Evolutionary conservation across 2,329 filamentous ascomycete species (phyloP), one percentile per base, ranked within the genome.

Genomic region (Juglanconis sp.): DNA sequence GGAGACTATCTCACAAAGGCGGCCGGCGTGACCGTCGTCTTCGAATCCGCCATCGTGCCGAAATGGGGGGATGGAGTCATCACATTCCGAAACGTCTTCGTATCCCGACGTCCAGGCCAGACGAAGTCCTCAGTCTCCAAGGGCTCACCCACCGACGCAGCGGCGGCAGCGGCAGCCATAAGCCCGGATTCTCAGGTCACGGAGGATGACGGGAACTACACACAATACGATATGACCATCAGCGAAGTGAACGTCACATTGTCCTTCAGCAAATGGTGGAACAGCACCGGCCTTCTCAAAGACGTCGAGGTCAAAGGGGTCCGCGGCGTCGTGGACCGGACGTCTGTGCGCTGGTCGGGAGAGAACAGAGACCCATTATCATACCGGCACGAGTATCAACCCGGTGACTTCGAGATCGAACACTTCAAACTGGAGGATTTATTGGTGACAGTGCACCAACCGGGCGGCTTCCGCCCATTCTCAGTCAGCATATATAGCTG

Each of bases 221-320:
- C 93, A 0, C 95, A 99, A 67, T 99, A 97, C 68, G 95, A 99
- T 70, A 80, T 99, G 15, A 96, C 92, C 0, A 91, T 99, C 61
- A 91, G 95, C 64, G 96, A 91, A 0, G 91, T 99, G 63, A 96
- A 99, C 69, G 94, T 99, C 47, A 98, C 94, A 0, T 74, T 99
- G 32, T 99, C 95, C 0, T 98, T 99, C 68, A 83, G 92, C n/a
- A 98, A 97, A 72, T 99, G 95, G 95, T 96, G 96, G 86, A 98
- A 96, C 68, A 94, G 95, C 30, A 97, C 94, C 73, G 95, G 95
- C 0, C 81, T 96, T 5, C 79, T 99, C 8, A 88, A 91, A 67
- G 91, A 98, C 71, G 95, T 99, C 47, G 92, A 97, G 70, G 88
- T 99, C 56, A 95, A 92, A 70, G 95, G 95, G 4, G 90, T 99